A percentile compares a stretch with the other conserved stretches of the same genome.
These are phyloP conservation scores for Sugiyamaella paludigena DNA, from an alignment of 1,139 yeast genomes.

Conservation along the genomic window DNA sequence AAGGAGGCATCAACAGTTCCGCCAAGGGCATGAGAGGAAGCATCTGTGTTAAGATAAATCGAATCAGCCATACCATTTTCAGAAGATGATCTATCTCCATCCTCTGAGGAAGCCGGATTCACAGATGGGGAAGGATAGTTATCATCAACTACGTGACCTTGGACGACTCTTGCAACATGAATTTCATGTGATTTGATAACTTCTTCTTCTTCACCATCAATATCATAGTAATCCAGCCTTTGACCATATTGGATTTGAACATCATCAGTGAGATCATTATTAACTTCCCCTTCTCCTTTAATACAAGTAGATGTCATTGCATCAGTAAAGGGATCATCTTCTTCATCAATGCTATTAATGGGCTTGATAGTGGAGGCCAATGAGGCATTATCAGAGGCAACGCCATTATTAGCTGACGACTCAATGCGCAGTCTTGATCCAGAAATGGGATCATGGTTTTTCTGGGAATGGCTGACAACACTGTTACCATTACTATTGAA, in stretches of 20 bases:
- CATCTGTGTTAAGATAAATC: conserved; percentile 13
- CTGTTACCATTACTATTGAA: too few species aligned
- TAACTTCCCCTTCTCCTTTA: neutral
- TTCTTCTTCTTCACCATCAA: conserved; percentile 39
- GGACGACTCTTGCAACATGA: conserved; percentile 93
- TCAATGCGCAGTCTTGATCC: conserved; percentile 10
- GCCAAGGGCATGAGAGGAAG: conserved; percentile 54
- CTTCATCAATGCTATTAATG: conserved; percentile 3
- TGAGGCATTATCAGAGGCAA: conserved; percentile 1
- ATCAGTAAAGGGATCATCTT: conserved; percentile 17
- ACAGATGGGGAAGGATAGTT: conserved; percentile 50
- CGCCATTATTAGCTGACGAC: neutral
- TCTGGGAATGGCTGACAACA: conserved; percentile 2
- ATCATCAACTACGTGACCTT: conserved; percentile 96
- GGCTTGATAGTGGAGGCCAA: neutral
- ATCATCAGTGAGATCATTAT: neutral
- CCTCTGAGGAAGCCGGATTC: conserved; percentile 1
- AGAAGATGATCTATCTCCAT: conserved; percentile 23
- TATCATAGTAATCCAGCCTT: conserved; percentile 9
- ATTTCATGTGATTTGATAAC: conserved; percentile 73
- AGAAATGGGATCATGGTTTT: conserved; percentile 3
- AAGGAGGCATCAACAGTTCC: conserved; percentile 80
- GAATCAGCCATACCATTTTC: conserved; percentile 19
- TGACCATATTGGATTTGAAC: conserved; percentile 8
- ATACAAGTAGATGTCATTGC: conserved; percentile 4